Base-by-base conservation (phyloP, 805 yeast genomes). In the Wickerhamomyces strasburgensis region DNA sequence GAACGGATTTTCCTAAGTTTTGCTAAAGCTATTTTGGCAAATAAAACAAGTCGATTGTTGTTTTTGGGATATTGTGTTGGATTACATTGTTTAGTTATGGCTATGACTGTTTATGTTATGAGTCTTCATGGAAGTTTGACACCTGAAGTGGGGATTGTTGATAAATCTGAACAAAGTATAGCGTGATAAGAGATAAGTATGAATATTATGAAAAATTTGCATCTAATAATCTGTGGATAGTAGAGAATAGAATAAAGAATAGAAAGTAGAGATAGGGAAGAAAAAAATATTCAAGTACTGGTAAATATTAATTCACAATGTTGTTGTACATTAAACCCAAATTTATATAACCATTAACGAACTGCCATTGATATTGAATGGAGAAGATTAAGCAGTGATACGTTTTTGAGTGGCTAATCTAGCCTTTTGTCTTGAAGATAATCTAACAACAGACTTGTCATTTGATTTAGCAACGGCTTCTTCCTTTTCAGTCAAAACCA, bases 381-480 rank as follows among this genome's bases (percentile, higher is more conserved):
- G 11, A 7, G 11, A 38, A 34, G 39, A 38, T 63, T 61, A 67
- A 72, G 86, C 85, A 67, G 88, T 65, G 61, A 83, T 74, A 69
- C 93, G 82, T 83, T 84, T 84, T 75, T 82, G 87, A 67, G 85
- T 65, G 64, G 88, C 82, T 64, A 83, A 73, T 75, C 93, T 84
- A 70, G 93, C 96, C 70, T 77, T 79, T 77, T 87, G 95, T 81
- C 95, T 84, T 57, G 89, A 67, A 72, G 82, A 76, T 69, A 82
- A 81, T 77, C 86, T 84, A 60, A 75, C 78, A 50, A 65, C 67
- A 56, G 71, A 58, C 61, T 65, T 70, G 61, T 85, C 94, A 58
- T 72, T 70, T 63, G 98, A 88, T 82, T 90, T 93, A 64, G 81
- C 88, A 69, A 93, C 86, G 64, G 73, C 78, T 75, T 89, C 98